These are phyloP conservation scores for Arachis monticola DNA, from an alignment of 331 rosid genomes.

Conservation along the genomic window DNA sequence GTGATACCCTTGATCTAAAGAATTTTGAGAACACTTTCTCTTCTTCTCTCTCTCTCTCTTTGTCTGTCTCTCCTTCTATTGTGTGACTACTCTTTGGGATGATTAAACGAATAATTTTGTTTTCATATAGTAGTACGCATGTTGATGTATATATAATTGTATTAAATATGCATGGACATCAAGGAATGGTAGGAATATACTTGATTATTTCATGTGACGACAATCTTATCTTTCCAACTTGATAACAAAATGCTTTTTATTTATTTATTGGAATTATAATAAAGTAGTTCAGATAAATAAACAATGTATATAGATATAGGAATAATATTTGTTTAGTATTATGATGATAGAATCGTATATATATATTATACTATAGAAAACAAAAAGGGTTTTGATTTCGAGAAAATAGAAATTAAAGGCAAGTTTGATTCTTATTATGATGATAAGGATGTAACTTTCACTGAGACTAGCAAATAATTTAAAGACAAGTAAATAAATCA, in stretches of 20 bases:
- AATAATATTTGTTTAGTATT: constrained; percentile 28
- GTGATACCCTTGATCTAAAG: constrained; percentile 39
- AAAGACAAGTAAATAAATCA: background rate
- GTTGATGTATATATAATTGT: constrained; percentile 40
- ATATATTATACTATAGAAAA: background rate
- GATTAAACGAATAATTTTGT: constrained; percentile 39
- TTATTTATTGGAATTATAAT: background rate
- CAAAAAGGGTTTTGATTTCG: background rate
- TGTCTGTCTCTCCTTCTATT: background rate
- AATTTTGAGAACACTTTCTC: constrained; percentile 23
- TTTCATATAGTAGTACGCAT: constrained; percentile 40
- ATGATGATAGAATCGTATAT: constrained; percentile 33
- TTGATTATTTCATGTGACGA: constrained; percentile 57
- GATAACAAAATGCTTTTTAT: constrained; percentile 7
- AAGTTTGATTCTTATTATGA: constrained; percentile 27
- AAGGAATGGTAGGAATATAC: constrained; percentile 54
- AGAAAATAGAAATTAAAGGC: constrained; percentile 34
- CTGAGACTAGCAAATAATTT: background rate
- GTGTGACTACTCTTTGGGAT: constrained; percentile 27
- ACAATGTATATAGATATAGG: background rate
- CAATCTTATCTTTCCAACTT: constrained; percentile 46
- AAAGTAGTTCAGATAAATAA: constrained; percentile 25
- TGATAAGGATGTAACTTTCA: constrained; percentile 29
- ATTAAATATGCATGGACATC: constrained; percentile 52
- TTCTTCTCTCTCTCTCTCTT: constrained; percentile 37